Evolutionary conservation across 2,329 filamentous ascomycete species (phyloP).

Genomic region (Penicillium sp.): DNA sequence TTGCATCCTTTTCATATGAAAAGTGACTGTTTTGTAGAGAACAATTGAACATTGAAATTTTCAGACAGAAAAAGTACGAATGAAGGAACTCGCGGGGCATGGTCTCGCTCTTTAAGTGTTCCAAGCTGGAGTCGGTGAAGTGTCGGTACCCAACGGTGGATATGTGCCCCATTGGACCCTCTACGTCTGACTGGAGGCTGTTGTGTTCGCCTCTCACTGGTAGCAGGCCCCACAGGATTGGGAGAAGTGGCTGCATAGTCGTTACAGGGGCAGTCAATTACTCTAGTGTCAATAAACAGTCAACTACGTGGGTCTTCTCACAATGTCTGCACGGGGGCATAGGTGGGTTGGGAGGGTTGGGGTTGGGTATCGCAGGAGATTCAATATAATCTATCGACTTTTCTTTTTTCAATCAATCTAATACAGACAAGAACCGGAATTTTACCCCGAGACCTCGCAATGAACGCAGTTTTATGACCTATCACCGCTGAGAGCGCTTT

Average conservation of each 20-base stretch:
- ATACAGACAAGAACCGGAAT: not conserved
- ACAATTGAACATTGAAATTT: not conserved
- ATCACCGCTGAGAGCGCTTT: conserved; percentile 37
- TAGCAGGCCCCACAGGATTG: conserved; percentile 3
- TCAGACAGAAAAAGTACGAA: not conserved
- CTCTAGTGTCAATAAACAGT: no score
- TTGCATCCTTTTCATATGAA: conserved; percentile 1
- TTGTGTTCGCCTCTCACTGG: conserved; percentile 17
- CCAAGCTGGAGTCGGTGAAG: conserved; percentile 11
- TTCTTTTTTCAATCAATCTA: not conserved
- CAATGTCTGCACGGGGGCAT: no score
- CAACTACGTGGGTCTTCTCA: no score
- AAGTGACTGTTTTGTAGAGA: conserved; percentile 4
- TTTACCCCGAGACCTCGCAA: no score
- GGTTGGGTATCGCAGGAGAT: not conserved
- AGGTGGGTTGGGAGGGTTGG: not conserved
- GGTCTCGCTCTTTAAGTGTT: conserved; percentile 9
- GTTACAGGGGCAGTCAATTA: not conserved
- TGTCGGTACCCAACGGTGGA: conserved; percentile 23
- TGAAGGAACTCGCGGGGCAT: not conserved
- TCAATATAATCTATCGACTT: conserved; percentile 8
- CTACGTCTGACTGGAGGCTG: conserved; percentile 13
- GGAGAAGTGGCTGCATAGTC: conserved; percentile 1
- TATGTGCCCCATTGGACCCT: conserved; percentile 19
- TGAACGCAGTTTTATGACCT: not conserved